Evolutionary conservation across 352 stramenopile genomes (phyloP).

Genomic region (Globisporangium polare): DNA sequence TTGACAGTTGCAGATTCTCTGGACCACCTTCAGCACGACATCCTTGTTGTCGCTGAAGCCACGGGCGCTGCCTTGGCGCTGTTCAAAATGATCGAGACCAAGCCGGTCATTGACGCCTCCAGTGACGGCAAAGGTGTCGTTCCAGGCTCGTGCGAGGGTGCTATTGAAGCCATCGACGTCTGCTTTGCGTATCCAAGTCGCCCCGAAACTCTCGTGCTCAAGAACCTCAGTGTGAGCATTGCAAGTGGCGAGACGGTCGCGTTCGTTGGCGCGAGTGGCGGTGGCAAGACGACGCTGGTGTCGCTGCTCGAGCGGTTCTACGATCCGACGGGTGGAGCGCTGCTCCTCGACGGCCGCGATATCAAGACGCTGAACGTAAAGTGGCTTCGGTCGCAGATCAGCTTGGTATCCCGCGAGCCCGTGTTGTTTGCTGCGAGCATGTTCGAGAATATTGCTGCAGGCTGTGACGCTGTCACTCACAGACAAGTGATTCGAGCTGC

Average conservation of each 20-base stretch:
- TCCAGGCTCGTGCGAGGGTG: neutral
- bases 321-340: neutral
- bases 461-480: constrained; percentile 58
- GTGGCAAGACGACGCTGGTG: neutral
- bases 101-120: neutral
- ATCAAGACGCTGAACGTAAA: no score
- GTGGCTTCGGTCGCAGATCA: no score
- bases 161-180: neutral
- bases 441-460: constrained; percentile 28
- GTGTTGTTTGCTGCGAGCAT: no score
- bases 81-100: neutral
- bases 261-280: neutral
- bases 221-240: neutral
- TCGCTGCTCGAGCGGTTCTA: constrained; percentile 3
- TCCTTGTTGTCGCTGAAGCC: neutral
- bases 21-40: neutral
- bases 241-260: neutral
- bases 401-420: no score
- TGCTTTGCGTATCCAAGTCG: constrained; percentile 1
- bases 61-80: neutral
- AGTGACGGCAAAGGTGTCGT: neutral
- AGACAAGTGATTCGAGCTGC: constrained; percentile 14
- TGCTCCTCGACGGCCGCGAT: neutral
- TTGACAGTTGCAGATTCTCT: neutral
- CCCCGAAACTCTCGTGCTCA: neutral